These are phyloP conservation scores for Nicotiana obtusifolia DNA, from an alignment of 257 asterid genomes.

Conservation along the genomic window DNA sequence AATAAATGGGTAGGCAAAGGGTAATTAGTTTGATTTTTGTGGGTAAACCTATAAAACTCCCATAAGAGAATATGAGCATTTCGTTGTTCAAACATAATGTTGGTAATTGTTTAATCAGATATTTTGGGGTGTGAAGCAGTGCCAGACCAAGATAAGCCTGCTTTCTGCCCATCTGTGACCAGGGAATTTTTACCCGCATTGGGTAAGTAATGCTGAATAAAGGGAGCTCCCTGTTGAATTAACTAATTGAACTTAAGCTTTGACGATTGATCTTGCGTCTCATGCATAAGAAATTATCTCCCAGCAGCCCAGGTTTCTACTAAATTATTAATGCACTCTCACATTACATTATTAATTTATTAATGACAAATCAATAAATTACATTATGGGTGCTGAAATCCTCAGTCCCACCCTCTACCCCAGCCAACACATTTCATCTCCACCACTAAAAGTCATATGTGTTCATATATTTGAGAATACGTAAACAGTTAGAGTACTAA, in stretches of 20 bases:
- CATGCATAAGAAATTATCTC: not conserved
- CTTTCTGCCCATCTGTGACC: not conserved
- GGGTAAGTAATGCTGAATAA: not conserved
- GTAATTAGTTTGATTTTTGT: too few species aligned
- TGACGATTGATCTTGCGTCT: not conserved
- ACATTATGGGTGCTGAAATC: constrained; percentile 1
- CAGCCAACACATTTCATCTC: not conserved
- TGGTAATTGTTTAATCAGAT: not conserved
- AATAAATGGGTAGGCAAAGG: too few species aligned
- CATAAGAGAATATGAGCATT: not conserved
- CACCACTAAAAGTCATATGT: not conserved
- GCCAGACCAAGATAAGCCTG: not conserved
- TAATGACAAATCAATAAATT: not conserved
- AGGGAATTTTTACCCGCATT: not conserved
- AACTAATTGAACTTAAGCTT: not conserved
- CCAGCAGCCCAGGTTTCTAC: not conserved
- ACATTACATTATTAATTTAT: not conserved
- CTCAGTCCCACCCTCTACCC: not conserved
- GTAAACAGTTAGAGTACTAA: not conserved
- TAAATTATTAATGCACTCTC: not conserved
- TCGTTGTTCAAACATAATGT: not conserved
- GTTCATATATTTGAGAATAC: not conserved
- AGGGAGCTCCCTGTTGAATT: not conserved
- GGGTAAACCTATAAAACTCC: too few species aligned
- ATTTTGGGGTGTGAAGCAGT: too few species aligned